These are phyloP conservation scores for Apiospora saccharicola DNA, from an alignment of 2,329 filamentous ascomycete species.

Conservation along the genomic window DNA sequence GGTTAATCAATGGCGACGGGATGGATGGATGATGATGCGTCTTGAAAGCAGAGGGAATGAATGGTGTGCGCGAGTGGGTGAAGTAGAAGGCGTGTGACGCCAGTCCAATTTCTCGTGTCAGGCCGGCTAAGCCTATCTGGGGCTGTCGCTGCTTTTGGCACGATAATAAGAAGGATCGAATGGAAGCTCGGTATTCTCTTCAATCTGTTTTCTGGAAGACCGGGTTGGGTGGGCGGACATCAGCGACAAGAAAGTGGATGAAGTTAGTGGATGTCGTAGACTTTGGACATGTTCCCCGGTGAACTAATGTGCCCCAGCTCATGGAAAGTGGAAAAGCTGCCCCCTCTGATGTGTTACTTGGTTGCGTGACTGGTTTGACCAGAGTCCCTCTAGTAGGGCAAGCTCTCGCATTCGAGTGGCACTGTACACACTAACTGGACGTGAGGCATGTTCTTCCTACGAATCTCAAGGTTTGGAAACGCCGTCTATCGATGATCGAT, in stretches of 20 bases:
- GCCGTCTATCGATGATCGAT: background rate
- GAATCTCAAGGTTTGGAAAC: constrained; percentile 3
- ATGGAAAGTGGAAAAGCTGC: constrained; percentile 11
- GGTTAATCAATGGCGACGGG: constrained; percentile 17
- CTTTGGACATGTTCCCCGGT: constrained; percentile 25
- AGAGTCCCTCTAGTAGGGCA: background rate
- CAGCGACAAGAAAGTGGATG: constrained; percentile 23
- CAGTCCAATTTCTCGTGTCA: constrained; percentile 18
- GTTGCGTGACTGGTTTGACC: constrained; percentile 15
- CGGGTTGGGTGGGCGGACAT: constrained; percentile 22
- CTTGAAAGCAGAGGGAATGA: constrained; percentile 8
- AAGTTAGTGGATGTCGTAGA: constrained; percentile 19
- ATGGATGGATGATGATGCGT: constrained; percentile 16
- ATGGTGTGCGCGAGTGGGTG: constrained; percentile 20
- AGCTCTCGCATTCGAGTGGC: background rate
- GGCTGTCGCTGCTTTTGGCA: constrained; percentile 30
- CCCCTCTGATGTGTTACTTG: constrained; percentile 18
- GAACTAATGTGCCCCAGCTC: constrained; percentile 21
- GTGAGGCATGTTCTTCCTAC: constrained; percentile 8
- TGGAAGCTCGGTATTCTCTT: constrained; percentile 20
- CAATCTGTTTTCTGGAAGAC: constrained; percentile 30
- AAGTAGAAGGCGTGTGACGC: constrained; percentile 18
- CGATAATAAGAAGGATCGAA: constrained; percentile 19
- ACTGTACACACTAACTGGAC: background rate
- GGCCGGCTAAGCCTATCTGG: constrained; percentile 23